Evolutionary conservation across 352 stramenopile genomes (phyloP), one percentile per base, ranked within the genome.

Genomic region (Thraustochytrium sp.): DNA sequence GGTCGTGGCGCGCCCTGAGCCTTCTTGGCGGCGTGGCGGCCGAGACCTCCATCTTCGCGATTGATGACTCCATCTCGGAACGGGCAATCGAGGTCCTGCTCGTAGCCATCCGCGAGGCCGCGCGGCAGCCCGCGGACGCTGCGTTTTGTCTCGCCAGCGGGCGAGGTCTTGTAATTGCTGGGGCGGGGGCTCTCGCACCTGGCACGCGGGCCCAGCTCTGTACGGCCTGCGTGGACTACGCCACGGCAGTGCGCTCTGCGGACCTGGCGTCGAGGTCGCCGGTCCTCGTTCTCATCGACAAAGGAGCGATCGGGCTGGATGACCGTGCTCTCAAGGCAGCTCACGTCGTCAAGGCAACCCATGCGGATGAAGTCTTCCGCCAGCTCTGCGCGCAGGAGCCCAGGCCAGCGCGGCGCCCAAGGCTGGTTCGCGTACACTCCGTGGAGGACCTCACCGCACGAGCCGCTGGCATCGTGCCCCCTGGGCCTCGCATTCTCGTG

Each of bases 31-130:
- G 26, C 16, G 38, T 16, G 46, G 16, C 37, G 0, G 2, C 65
- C n/a, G n/a, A n/a, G 40, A 77, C 65, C 1, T 31, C 65, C 38
- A 62, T 77, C 42, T 5, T 77, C 9, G 36, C 65, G 5, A 77
- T 77, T 38, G 65, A 77, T 38, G 65, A 77, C 11, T 77, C 65
- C 11, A 64, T 40, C 26, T 77, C 65, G 64, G 65, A 77, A 29
- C 37, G 68, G 23, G 46, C 40, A 13, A 3, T 77, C 65, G 65
- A 77, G 11, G 65, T 36, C 0, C 31, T 77, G 65, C 65, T 77
- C 40, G 65, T 77, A 5, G 65, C 26, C 46, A 23, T 77, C 5
- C 2, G 65, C 46, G 65, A 77, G 64, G 65, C 65, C 5, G 26
- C 5, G 11, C 11, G 26, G 65, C 11, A 23, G 13, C 65, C 65